phyloP scores from a whole-genome alignment of 495 filamentous ascomycete species.

The Rhypophila decipiens region DNA sequence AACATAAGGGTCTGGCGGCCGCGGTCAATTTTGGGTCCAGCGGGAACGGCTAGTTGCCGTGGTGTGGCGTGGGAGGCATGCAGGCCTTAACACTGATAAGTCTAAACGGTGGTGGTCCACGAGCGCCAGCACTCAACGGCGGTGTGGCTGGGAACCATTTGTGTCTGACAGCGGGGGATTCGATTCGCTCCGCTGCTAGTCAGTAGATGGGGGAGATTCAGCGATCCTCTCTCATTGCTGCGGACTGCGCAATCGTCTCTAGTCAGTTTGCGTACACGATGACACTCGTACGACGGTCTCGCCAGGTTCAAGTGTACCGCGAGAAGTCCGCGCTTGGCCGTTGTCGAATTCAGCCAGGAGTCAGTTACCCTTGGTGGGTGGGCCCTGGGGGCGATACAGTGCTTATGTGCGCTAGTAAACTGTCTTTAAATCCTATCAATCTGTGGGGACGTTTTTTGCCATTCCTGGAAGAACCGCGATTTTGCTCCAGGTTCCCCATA shows the following conservation, averaged over 20 bases:
- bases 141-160: slow-evolving; percentile 16
- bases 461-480: too few species aligned
- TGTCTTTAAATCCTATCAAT: not conserved
- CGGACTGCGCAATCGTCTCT: slow-evolving; percentile 13
- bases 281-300: slow-evolving; percentile 25
- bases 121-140: slow-evolving; percentile 19
- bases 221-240: slow-evolving; percentile 16
- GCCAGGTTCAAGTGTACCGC: slow-evolving; percentile 12
- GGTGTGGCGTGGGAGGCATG: not conserved
- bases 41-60: too few species aligned
- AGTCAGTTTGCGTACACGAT: slow-evolving; percentile 23
- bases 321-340: slow-evolving; percentile 14
- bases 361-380: slow-evolving; percentile 22
- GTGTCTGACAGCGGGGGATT: not conserved
- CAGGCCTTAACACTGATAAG: not conserved
- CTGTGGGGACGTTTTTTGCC: too few species aligned
- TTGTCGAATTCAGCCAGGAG: slow-evolving; percentile 15
- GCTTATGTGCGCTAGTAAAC: slow-evolving; percentile 5
- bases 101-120: not conserved
- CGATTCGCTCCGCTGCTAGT: not conserved
- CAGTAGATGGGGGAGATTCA: slow-evolving; percentile 8
- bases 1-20: too few species aligned
- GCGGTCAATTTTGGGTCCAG: too few species aligned
- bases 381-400: slow-evolving; percentile 16
- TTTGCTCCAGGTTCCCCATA: too few species aligned